Conservation (phyloP, 1,284 basidiomycete species). For the Chiua sp. region DNA sequence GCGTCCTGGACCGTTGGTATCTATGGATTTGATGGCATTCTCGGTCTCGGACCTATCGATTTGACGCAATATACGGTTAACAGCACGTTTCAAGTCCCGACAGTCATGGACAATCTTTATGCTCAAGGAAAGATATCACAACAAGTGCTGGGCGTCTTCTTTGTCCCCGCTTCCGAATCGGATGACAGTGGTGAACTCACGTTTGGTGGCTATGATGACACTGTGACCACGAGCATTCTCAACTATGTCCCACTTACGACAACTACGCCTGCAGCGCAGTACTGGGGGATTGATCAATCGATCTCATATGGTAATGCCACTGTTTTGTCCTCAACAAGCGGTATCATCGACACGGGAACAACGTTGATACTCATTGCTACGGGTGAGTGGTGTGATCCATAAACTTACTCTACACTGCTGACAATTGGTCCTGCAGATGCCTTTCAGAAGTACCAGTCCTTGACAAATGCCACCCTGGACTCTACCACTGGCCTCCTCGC, state of each 20-base stretch:
- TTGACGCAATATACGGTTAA: conserved; percentile 48
- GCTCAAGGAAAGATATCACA: conserved; percentile 46
- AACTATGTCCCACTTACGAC: conserved; percentile 55
- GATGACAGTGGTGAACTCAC: conserved; percentile 48
- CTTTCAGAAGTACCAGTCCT: conserved; percentile 51
- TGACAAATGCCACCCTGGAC: conserved; percentile 59
- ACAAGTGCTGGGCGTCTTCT: conserved; percentile 57
- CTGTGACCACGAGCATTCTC: conserved; percentile 50
- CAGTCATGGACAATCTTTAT: conserved; percentile 49
- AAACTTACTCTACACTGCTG: not conserved
- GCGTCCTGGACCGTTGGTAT: conserved; percentile 39
- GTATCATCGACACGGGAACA: conserved; percentile 46
- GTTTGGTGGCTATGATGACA: conserved; percentile 53
- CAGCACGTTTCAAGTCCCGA: conserved; percentile 38
- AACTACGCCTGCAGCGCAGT: conserved; percentile 48
- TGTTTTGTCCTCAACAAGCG: conserved; percentile 43
- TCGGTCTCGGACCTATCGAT: conserved; percentile 60
- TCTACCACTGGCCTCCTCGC: conserved; percentile 47
- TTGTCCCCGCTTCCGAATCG: conserved; percentile 42
- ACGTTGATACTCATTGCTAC: conserved; percentile 48
- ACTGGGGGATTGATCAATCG: conserved; percentile 61
- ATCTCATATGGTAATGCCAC: conserved; percentile 47
- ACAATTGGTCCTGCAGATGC: conserved; percentile 44
- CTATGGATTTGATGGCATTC: conserved; percentile 54
- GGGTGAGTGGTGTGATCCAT: conserved; percentile 24